These are phyloP conservation scores for Sphaceloma murrayae DNA, from an alignment of 2,329 filamentous ascomycete genomes.

Conservation along the genomic window DNA sequence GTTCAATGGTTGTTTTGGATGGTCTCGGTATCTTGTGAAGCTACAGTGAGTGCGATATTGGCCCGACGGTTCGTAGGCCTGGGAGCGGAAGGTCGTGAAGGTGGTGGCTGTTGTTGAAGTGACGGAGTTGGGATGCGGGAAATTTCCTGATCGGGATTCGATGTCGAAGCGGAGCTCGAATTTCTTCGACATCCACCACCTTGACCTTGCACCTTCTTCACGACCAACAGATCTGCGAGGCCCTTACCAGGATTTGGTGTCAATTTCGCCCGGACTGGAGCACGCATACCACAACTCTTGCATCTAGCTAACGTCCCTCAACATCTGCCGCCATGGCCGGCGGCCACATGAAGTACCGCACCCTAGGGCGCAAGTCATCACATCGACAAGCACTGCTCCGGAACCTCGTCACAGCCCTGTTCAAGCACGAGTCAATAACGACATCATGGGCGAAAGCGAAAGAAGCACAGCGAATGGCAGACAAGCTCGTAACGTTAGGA, in stretches of 20 bases:
- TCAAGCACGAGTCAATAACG: conserved; percentile 84
- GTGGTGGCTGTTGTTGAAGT: neutral
- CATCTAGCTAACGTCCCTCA: neutral
- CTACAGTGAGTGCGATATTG: too few relatives aligned
- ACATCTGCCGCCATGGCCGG: conserved; percentile 58
- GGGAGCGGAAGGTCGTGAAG: too few relatives aligned
- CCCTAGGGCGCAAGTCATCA: conserved; percentile 73
- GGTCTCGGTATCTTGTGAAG: too few relatives aligned
- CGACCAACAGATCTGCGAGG: too few relatives aligned
- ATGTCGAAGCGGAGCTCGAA: neutral
- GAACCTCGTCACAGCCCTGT: conserved; percentile 89
- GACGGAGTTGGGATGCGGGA: conserved; percentile 7
- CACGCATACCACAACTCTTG: too few relatives aligned
- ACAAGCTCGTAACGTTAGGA: conserved; percentile 86
- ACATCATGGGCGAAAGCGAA: conserved; percentile 97
- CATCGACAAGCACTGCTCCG: conserved; percentile 88
- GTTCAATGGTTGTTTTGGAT: neutral
- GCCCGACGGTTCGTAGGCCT: too few relatives aligned
- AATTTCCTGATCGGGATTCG: conserved; percentile 14
- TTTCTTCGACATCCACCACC: neutral
- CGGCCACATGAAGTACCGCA: conserved; percentile 76
- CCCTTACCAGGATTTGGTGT: too few relatives aligned
- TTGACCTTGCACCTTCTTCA: too few relatives aligned
- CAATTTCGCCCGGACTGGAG: too few relatives aligned
- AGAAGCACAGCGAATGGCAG: conserved; percentile 85